Base-by-base conservation (phyloP, 345 rosid species). In the Acer saccharum region DNA sequence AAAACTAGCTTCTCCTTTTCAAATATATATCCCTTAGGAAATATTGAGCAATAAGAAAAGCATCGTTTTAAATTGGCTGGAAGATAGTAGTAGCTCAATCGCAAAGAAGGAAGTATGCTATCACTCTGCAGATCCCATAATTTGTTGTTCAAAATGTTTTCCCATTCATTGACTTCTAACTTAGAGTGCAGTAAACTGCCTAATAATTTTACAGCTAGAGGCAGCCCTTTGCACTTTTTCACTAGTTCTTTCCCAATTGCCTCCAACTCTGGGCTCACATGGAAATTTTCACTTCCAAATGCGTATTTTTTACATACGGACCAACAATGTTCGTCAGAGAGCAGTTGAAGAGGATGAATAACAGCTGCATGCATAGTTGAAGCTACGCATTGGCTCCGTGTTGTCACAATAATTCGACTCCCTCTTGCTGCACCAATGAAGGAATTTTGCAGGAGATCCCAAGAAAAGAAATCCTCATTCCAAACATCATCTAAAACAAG, bases 181-280 rank as follows among this genome's bases (percentile, higher is more conserved):
- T 25, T 25, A 1, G 74, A 78, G 44, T 74, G 75, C 71, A 87
- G 69, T 10, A 84, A 78, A 65, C 83, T 81, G 21, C 90, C 89
- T 1, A 87, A 77, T 35, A 79, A 74, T 65, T 83, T 87, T 58
- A 79, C 76, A 35, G 87, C 87, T 74, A 85, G 79, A 63, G 88
- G 84, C 57, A 81, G 63, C 41, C 88, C 88, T 17, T 52, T 41
- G 61, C 90, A 87, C 68, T 85, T 85, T 16, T 76, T 65, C 54
- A 80, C 86, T 25, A 85, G 74, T 62, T 77, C 65, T 71, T 82
- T 77, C 2, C 84, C 89, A 75, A 85, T 75, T 67, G 16, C 65
- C 43, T 79, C 71, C 73, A 78, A 69, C 44, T 82, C 69, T 55
- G n/a, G 76, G 57, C 76, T 54, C 62, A 65, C n/a, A 62, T 68